A percentile compares a stretch with the other conserved stretches of the same genome.
phyloP scores from a whole-genome alignment of 495 filamentous ascomycete genomes.

The Xylaria sp. region DNA sequence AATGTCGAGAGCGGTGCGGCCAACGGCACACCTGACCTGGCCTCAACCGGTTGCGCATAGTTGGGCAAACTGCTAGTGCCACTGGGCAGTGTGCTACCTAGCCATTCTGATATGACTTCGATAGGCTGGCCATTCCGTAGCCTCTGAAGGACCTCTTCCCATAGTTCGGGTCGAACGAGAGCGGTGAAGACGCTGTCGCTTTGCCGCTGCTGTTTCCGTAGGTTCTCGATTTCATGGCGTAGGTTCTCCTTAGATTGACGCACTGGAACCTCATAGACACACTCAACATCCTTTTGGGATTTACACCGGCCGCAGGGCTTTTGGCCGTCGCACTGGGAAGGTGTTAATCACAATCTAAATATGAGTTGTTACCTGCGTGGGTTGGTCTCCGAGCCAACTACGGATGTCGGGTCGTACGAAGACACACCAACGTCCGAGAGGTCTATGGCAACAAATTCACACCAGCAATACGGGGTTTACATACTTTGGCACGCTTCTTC shows the following conservation, averaged over 20 bases:
- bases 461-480: conserved; percentile 10
- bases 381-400: neutral
- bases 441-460: neutral
- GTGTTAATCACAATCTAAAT: neutral
- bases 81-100: conserved; percentile 42
- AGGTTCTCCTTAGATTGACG: conserved; percentile 63
- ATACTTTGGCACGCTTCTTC: conserved; percentile 64
- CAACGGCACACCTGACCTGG: conserved; percentile 32
- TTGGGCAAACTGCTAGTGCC: conserved; percentile 27
- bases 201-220: conserved; percentile 54
- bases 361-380: neutral
- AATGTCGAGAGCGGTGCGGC: conserved; percentile 36
- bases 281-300: conserved; percentile 55
- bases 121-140: conserved; percentile 57
- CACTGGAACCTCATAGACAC: conserved; percentile 60
- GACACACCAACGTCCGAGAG: neutral
- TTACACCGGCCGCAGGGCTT: conserved; percentile 59
- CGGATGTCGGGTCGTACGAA: neutral
- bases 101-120: conserved; percentile 56
- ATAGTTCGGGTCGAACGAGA: conserved; percentile 48
- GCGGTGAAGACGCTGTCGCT: conserved; percentile 57
- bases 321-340: conserved; percentile 57
- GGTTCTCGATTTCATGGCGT: conserved; percentile 57
- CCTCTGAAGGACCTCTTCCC: conserved; percentile 56
- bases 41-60: conserved; percentile 32